Evolutionary conservation across 495 filamentous ascomycete genomes (phyloP), one percentile per base, ranked within the genome.

Genomic region (Chaetomidium leptoderma): DNA sequence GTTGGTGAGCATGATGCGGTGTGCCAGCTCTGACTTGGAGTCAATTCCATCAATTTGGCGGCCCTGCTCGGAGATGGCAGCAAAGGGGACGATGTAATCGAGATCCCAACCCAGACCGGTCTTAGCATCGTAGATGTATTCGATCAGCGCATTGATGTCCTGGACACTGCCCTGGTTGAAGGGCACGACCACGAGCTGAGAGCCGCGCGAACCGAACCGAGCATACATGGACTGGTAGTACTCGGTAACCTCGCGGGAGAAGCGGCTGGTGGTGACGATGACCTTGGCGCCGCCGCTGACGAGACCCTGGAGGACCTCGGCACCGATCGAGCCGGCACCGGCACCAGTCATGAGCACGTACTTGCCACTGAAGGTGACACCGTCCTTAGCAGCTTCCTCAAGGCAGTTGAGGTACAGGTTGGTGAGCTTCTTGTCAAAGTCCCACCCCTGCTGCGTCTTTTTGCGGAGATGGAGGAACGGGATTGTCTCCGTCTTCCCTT

Each of bases 201-300:
- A 97, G 57, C 95, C 93, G 60, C 90, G 90, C 47, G 89, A 87
- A 63, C 93, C 93, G 66, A 86, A 96, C 45, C 91, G 86, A 61
- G 92, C 85, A 70, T 97, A 99, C 91, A 99, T 97, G 43, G 88
- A 85, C 76, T 97, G 93, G 76, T 97, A 99, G 76, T 97, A 97
- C 76, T 99, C 95, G 24, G 95, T 99, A 49, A 97, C 93, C 68
- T 97, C 88, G 36, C 90, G 90, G 2, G 95, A 97, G 80, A 91
- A 97, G 57, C 93, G 85, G 70, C 89, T 95, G 29, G 93, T 97
- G 9, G 93, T 97, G 54, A 99, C 93, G 51, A 96, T 74, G 33
- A 99, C 93, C 76, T 91, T 91, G 63, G 92, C 93, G 66, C 93
- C 93, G 72, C 95, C 93, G 66, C 89, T 95, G 72, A 99, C 92